Base-by-base conservation (phyloP, 768 basidiomycete species). In the Crucibulum laeve region DNA sequence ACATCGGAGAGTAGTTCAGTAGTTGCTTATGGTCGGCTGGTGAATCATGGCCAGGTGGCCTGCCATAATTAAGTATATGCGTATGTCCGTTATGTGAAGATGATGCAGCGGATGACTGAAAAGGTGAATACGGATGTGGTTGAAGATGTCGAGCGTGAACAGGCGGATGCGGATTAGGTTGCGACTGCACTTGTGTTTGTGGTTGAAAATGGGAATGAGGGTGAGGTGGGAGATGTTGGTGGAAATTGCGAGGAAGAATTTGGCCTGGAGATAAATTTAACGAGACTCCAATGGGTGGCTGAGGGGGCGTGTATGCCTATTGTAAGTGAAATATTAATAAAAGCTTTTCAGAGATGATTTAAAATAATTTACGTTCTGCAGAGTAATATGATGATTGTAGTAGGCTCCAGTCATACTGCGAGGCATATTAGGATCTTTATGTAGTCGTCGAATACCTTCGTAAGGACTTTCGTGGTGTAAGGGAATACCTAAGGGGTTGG, bases 391-490 rank as follows among this genome's bases (percentile, higher is more conserved):
- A 42, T 59, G 50, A 46, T 56, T 48, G 32, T 49, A 46, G 45
- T 46, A 45, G 26, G 38, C 45, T n/a, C 50, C 50, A 17, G 42
- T 26, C 34, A 44, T 36, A n/a, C 60, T 62, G 35, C 58, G 53
- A 43, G 59, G 55, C 17, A 53, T 50, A 6, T 38, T 45, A 46
- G 44, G 49, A 51, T 32, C 56, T 50, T 35, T 51, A 51, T 62
- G 61, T 2, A 67, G 53, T 34, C 58, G 66, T 28, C 58, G 57
- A 30, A 76, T 70, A 2, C 74, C 84, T 55, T 90, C 84, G 53
- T 89, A 91, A n/a, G 85, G 86, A 0, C 86, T 82, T 24, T 67
- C 69, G 52, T 89, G 85, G 56, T 89, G 87, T 48, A 83, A 63
- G 14, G 69, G 60, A 5, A 71, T 47, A 3, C 87, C 87, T 45